Percentiles rank a stretch among this genome's conserved stretches.
phyloP scores from a whole-genome alignment of 2,329 filamentous ascomycete genomes.

The Herpotrichia juniperi region DNA sequence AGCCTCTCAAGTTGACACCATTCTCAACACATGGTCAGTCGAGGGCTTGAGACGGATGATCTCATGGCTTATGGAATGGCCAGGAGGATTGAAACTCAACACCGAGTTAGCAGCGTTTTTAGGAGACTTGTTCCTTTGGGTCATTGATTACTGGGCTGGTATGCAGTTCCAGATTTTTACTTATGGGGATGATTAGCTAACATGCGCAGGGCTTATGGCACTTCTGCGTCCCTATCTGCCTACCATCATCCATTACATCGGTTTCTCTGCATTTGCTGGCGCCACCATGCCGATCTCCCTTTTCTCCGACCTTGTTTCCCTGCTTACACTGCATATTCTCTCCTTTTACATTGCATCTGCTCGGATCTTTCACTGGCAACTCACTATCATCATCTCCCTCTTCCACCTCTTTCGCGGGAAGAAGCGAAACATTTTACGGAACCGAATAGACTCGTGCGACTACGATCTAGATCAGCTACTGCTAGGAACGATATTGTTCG shows the following conservation, averaged over 20 bases:
- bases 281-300: conserved; percentile 97
- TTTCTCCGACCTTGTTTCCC: conserved; percentile 89
- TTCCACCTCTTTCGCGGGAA: conserved; percentile 98
- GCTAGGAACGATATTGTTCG: conserved; percentile 95
- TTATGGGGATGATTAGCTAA: conserved; percentile 20
- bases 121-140: conserved; percentile 95
- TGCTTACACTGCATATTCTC: conserved; percentile 94
- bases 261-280: conserved; percentile 92
- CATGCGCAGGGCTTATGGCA: conserved; percentile 70
- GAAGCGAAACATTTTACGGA: conserved; percentile 95
- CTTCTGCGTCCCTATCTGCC: conserved; percentile 81
- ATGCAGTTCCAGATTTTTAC: conserved; percentile 33
- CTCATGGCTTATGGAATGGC: conserved; percentile 94
- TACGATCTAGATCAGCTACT: conserved; percentile 97
- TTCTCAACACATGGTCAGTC: conserved; percentile 83
- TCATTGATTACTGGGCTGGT: conserved; percentile 97
- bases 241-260: conserved; percentile 87
- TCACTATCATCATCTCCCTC: conserved; percentile 94
- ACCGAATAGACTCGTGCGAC: conserved; percentile 98
- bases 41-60: conserved; percentile 88
- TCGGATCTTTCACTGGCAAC: conserved; percentile 97
- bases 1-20: conserved; percentile 75
- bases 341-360: conserved; percentile 97
- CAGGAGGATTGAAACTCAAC: conserved; percentile 93
- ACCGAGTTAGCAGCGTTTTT: conserved; percentile 92